Evolutionary conservation across 768 basidiomycete genomes (phyloP).

Genomic region (Psilocybe subaeruginosa): DNA sequence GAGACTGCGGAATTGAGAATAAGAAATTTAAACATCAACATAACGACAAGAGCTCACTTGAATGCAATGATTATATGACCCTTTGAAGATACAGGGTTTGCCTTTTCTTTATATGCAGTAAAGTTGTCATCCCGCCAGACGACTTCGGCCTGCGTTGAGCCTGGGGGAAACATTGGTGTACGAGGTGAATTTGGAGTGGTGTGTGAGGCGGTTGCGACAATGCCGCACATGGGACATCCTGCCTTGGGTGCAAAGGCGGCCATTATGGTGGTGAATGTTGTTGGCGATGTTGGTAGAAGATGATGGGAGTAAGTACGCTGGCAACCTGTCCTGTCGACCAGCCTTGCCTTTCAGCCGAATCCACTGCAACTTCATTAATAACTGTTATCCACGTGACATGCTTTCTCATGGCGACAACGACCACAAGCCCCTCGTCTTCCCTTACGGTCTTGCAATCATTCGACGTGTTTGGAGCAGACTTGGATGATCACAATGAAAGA

Average conservation of each 20-base stretch:
- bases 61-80: conserved; percentile 76
- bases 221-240: conserved; percentile 80
- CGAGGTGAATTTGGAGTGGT: conserved; percentile 46
- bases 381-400: conserved; percentile 20
- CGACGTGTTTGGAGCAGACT: conserved; percentile 63
- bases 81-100: conserved; percentile 70
- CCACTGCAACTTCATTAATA: conserved; percentile 2
- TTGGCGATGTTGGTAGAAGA: not conserved
- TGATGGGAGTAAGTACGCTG: conserved; percentile 6
- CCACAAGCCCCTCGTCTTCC: conserved; percentile 13
- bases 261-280: conserved; percentile 15
- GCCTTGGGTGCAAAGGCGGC: conserved; percentile 64
- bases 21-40: conserved; percentile 9
- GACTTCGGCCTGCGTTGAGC: conserved; percentile 57
- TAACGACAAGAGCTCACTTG: conserved; percentile 53
- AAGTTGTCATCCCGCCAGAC: conserved; percentile 81
- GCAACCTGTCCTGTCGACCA: not conserved
- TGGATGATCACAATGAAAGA: conserved; percentile 86
- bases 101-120: conserved; percentile 72
- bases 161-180: conserved; percentile 46
- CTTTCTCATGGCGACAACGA: conserved; percentile 20
- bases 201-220: conserved; percentile 59
- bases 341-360: not conserved
- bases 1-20: conserved; percentile 44
- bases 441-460: conserved; percentile 44